Conservation (phyloP, 176 grass and related monocot species). For the Bolboschoenus planiculmis region DNA sequence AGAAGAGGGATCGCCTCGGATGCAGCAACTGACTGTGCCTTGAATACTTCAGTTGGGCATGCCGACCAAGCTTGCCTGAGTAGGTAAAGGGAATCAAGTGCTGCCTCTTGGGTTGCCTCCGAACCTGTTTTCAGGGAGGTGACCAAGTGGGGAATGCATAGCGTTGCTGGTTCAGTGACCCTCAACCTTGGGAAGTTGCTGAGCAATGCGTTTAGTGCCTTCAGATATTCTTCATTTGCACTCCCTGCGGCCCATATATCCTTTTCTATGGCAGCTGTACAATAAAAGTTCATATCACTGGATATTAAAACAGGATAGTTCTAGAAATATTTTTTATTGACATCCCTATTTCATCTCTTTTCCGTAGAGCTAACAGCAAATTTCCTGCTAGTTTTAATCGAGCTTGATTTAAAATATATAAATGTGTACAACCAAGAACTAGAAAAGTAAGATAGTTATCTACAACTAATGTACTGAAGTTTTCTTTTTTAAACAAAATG, state of each 20-base stretch:
- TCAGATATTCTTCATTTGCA: conserved; percentile 96
- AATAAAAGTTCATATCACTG: conserved; percentile 6
- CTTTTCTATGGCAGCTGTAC: conserved; percentile 90
- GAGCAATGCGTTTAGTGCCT: conserved; percentile 83
- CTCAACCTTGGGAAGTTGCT: conserved; percentile 97
- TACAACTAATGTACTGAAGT: not conserved
- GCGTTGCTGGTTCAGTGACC: conserved; percentile 85
- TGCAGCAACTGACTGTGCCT: conserved; percentile 92
- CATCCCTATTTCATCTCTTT: not conserved
- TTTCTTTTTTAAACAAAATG: not conserved
- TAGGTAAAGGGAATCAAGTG: conserved; percentile 92
- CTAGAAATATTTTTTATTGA: not conserved
- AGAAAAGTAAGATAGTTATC: not conserved
- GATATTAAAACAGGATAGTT: not conserved
- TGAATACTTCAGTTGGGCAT: conserved; percentile 90
- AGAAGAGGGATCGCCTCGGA: conserved; percentile 96
- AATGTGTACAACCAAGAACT: not conserved
- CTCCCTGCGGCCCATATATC: conserved; percentile 92
- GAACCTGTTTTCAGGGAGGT: conserved; percentile 95
- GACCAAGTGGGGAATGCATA: conserved; percentile 92
- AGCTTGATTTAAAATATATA: not conserved
- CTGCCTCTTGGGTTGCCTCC: conserved; percentile 93
- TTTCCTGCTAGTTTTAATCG: not conserved
- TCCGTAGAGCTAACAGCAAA: not conserved
- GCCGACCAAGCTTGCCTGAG: conserved; percentile 96